phyloP scores from a whole-genome alignment of 306 rosid species.

The Astragalus membranaceus region DNA sequence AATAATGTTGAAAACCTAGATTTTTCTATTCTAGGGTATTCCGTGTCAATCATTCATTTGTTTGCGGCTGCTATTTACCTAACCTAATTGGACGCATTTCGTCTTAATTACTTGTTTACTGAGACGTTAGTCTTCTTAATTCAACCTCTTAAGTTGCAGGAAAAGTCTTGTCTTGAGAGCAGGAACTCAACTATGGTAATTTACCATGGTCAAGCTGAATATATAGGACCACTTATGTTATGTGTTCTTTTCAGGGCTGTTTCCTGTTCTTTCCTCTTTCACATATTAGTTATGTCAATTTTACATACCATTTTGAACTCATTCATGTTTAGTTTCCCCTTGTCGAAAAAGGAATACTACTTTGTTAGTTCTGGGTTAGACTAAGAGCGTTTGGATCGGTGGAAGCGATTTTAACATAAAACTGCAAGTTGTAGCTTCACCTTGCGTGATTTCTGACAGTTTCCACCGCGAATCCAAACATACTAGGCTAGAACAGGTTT shows the following conservation, averaged over 20 bases:
- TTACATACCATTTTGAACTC: neutral
- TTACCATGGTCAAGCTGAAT: neutral
- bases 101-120: neutral
- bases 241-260: neutral
- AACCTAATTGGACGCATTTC: neutral
- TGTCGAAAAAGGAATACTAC: neutral
- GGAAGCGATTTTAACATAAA: too few relatives aligned
- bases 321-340: neutral
- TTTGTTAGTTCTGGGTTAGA: neutral
- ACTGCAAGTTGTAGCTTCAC: too few relatives aligned
- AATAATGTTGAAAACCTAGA: conserved; percentile 3
- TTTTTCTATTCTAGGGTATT: neutral
- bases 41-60: too few relatives aligned
- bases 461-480: too few relatives aligned
- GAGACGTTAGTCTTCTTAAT: neutral
- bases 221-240: neutral
- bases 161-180: neutral
- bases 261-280: neutral
- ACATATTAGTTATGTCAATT: neutral
- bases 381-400: too few relatives aligned
- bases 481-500: neutral
- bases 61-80: neutral
- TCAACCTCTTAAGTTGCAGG: neutral
- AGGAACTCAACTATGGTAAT: neutral
- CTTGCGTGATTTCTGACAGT: too few relatives aligned